Conservation (phyloP, 2,329 filamentous ascomycete species). For the Aspergillus luchuensis region DNA sequence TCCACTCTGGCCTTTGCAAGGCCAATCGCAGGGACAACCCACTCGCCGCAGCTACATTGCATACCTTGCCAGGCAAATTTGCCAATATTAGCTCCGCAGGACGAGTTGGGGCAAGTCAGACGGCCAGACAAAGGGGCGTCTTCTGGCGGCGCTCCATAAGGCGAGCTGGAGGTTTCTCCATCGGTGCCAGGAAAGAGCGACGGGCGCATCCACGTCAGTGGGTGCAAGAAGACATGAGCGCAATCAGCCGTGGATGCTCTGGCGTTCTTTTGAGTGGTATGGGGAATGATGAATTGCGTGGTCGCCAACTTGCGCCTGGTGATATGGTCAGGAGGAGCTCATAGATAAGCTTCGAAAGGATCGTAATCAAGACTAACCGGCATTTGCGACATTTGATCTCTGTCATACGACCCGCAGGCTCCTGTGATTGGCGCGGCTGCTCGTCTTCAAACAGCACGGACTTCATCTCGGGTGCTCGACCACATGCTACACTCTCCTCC, state of each 20-base stretch:
- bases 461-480: conserved; percentile 73
- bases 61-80: conserved; percentile 97
- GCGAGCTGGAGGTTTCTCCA: conserved; percentile 16
- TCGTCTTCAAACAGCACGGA: conserved; percentile 73
- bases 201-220: conserved; percentile 90
- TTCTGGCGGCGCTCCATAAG: conserved; percentile 47
- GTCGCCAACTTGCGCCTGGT: conserved; percentile 62
- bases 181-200: conserved; percentile 58
- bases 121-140: conserved; percentile 80
- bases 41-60: conserved; percentile 84
- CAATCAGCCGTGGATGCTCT: conserved; percentile 53
- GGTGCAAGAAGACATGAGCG: conserved; percentile 87
- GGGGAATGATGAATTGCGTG: conserved; percentile 67
- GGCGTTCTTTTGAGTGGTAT: conserved; percentile 46
- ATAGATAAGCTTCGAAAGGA: neutral
- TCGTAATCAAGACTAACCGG: conserved; percentile 57
- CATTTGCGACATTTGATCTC: conserved; percentile 91
- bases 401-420: conserved; percentile 28
- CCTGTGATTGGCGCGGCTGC: conserved; percentile 36
- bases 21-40: conserved; percentile 89
- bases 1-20: conserved; percentile 82
- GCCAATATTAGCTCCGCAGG: conserved; percentile 80
- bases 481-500: conserved; percentile 68
- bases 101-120: conserved; percentile 75
- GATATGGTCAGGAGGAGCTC: conserved; percentile 12